A percentile compares a stretch with the other conserved stretches of the same genome.
phyloP scores from a whole-genome alignment of 257 asterid species.

The Eucommia ulmoides region DNA sequence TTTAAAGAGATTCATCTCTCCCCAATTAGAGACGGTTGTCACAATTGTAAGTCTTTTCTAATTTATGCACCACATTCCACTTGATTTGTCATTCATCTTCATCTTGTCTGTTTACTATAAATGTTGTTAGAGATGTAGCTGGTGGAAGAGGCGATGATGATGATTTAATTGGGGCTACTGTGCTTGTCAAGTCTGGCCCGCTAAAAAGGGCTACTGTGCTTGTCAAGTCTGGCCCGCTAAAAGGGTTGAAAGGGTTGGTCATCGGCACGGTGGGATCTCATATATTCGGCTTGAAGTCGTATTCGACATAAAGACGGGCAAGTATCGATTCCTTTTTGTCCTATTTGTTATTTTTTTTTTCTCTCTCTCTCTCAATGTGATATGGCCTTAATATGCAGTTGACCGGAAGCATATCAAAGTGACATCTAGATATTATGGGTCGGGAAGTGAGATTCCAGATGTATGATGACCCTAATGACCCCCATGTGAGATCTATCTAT shows the following conservation, averaged over 20 bases:
- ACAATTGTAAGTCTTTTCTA: constrained; percentile 38
- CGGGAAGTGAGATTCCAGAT: constrained; percentile 92
- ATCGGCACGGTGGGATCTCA: constrained; percentile 61
- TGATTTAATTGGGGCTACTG: constrained; percentile 52
- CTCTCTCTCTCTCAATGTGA: constrained; percentile 2
- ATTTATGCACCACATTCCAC: background rate
- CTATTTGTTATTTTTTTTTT: constrained; percentile 1
- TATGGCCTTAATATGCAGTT: constrained; percentile 33
- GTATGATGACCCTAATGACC: constrained; percentile 93
- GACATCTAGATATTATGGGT: constrained; percentile 63
- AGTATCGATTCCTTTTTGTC: constrained; percentile 14
- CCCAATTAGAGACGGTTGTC: constrained; percentile 69
- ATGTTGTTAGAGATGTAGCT: too few species aligned
- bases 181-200: constrained; percentile 72
- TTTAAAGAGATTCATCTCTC: constrained; percentile 80
- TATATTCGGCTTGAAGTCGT: constrained; percentile 89
- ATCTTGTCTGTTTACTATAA: too few species aligned
- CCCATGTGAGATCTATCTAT: constrained; percentile 98
- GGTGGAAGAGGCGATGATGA: constrained; percentile 92
- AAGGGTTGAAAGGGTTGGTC: too few species aligned
- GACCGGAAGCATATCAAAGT: constrained; percentile 65
- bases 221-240: too few species aligned
- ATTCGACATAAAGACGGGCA: constrained; percentile 87
- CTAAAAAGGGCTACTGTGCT: too few species aligned
- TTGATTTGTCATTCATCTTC: constrained; percentile 1